Evolutionary conservation across 2,329 filamentous ascomycete genomes (phyloP).

Genomic region (Calonectria hongkongensis): DNA sequence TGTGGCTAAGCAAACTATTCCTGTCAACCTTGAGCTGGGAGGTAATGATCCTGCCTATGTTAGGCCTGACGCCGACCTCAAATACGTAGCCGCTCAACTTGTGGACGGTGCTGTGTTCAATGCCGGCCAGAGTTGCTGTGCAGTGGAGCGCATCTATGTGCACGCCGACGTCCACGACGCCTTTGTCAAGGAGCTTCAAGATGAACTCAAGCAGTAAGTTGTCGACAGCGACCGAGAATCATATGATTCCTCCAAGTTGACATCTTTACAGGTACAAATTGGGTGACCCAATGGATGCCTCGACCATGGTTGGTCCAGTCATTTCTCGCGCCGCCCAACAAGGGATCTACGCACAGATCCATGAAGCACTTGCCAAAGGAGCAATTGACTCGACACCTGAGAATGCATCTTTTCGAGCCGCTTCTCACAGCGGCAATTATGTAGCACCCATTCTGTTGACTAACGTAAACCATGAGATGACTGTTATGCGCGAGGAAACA

Average conservation of each 20-base stretch:
- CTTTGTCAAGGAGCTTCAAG: constrained; percentile 85
- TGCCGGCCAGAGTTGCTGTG: constrained; percentile 95
- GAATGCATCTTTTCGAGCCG: constrained; percentile 82
- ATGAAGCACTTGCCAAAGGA: constrained; percentile 87
- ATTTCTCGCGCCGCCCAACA: constrained; percentile 86
- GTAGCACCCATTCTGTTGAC: constrained; percentile 88
- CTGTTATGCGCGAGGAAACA: constrained; percentile 92
- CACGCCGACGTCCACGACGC: constrained; percentile 87
- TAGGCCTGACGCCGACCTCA: constrained; percentile 86
- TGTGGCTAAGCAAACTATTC: constrained; percentile 86
- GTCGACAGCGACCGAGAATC: not conserved
- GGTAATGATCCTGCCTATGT: constrained; percentile 96
- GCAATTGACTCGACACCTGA: constrained; percentile 88
- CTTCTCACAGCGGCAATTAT: constrained; percentile 86
- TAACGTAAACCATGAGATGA: constrained; percentile 86
- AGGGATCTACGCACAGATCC: constrained; percentile 84
- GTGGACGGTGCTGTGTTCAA: constrained; percentile 97
- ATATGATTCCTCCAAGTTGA: not conserved
- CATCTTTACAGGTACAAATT: constrained; percentile 77
- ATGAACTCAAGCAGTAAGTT: constrained; percentile 76
- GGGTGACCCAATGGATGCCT: constrained; percentile 87
- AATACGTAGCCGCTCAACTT: constrained; percentile 93
- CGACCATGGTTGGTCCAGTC: constrained; percentile 90
- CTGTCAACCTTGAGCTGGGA: constrained; percentile 90
- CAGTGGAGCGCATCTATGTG: constrained; percentile 92